Evolutionary conservation across 202 grass and related monocot genomes (phyloP).

Genomic region (Dendrocalamus latiflorus): DNA sequence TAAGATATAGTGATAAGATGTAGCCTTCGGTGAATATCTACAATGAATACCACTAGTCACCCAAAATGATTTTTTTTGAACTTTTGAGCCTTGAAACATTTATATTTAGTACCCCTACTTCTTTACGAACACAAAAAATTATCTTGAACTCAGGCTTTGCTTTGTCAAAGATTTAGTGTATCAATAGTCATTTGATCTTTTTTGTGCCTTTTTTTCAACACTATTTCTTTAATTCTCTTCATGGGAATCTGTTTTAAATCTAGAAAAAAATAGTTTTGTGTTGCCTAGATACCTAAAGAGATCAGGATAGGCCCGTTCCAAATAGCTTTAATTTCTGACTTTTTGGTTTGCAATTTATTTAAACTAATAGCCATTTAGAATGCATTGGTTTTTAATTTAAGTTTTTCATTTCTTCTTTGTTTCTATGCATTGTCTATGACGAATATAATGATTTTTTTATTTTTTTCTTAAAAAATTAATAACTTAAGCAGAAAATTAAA

Average conservation of each 20-base stretch:
- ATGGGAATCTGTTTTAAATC: background rate
- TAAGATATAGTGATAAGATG: background rate
- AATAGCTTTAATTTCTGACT: too few species aligned
- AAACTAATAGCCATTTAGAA: too few species aligned
- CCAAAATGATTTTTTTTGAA: background rate
- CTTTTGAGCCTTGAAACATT: background rate
- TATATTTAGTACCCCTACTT: background rate
- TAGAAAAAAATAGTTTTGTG: background rate
- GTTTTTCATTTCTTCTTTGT: too few species aligned
- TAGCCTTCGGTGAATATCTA: background rate
- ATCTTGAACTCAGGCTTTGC: background rate
- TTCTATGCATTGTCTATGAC: too few species aligned
- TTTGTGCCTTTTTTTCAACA: background rate
- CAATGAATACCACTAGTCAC: background rate
- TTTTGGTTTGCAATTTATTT: too few species aligned
- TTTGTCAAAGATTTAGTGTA: background rate
- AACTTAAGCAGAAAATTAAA: too few species aligned
- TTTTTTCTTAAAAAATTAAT: too few species aligned
- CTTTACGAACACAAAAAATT: background rate
- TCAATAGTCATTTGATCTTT: background rate
- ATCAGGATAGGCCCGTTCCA: background rate
- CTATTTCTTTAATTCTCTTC: background rate
- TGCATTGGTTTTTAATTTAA: fast-evolving
- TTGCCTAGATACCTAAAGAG: background rate
- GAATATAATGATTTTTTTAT: too few species aligned